A percentile compares a stretch with the other conserved stretches of the same genome.
phyloP scores from a whole-genome alignment of 2,329 filamentous ascomycete genomes.

The Cordyceps cateniannulata region DNA sequence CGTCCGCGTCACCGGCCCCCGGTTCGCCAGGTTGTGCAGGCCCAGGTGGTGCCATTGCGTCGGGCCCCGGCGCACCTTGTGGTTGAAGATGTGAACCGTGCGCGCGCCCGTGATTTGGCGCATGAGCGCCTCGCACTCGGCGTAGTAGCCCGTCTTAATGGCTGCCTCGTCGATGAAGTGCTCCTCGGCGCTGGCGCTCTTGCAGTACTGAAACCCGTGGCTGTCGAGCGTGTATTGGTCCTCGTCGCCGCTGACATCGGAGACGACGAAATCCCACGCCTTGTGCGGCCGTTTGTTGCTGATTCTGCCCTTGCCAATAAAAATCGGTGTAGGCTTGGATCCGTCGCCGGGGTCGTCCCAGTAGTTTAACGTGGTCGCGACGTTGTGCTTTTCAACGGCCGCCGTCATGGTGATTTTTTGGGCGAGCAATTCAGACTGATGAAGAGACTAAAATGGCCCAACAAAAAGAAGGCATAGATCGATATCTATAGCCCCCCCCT shows the following conservation, averaged over 20 bases:
- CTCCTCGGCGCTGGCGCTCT: conserved; percentile 24
- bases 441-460: neutral
- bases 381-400: conserved; percentile 18
- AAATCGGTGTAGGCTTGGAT: conserved; percentile 31
- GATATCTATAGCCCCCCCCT: neutral
- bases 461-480: neutral
- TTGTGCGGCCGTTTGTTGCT: conserved; percentile 26
- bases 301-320: conserved; percentile 22
- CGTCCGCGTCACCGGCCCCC: conserved; percentile 29
- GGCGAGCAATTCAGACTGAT: neutral
- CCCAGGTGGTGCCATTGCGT: conserved; percentile 60
- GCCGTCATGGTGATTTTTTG: neutral
- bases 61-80: conserved; percentile 56
- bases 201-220: conserved; percentile 35
- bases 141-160: conserved; percentile 62
- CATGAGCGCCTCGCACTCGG: conserved; percentile 61
- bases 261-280: conserved; percentile 37
- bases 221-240: conserved; percentile 32
- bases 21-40: conserved; percentile 52
- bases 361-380: conserved; percentile 33
- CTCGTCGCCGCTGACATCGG: conserved; percentile 35
- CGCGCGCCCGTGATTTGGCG: conserved; percentile 53
- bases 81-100: conserved; percentile 63
- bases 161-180: conserved; percentile 45
- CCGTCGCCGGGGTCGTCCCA: conserved; percentile 36